Conservation (phyloP, 768 basidiomycete species). For the Omphalotus guepiniiformis region DNA sequence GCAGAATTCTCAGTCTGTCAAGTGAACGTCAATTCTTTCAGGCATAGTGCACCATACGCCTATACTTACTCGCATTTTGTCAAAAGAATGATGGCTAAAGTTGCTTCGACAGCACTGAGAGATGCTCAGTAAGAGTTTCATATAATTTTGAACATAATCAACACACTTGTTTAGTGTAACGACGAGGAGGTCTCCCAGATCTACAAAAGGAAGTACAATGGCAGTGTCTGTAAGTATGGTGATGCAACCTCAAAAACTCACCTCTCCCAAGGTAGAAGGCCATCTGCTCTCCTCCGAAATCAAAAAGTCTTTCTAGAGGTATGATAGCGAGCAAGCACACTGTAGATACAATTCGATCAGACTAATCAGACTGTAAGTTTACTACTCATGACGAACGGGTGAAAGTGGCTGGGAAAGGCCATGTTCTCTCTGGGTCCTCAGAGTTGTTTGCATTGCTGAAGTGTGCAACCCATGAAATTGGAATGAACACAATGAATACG, state of each 20-base stretch:
- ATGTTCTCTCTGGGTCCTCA: constrained; percentile 14
- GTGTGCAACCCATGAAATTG: constrained; percentile 58
- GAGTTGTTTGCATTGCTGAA: constrained; percentile 25
- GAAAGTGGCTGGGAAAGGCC: constrained; percentile 38
- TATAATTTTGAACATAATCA: background rate
- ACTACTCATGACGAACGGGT: constrained; percentile 25
- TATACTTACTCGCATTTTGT: constrained; percentile 61
- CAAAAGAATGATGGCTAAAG: constrained; percentile 66
- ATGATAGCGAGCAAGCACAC: constrained; percentile 66
- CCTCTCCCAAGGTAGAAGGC: constrained; percentile 52
- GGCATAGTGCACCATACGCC: background rate
- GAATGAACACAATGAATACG: constrained; percentile 51
- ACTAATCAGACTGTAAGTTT: constrained; percentile 1
- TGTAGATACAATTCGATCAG: constrained; percentile 19
- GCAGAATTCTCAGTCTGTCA: constrained; percentile 54
- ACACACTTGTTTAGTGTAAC: constrained; percentile 62
- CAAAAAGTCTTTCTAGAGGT: constrained; percentile 61
- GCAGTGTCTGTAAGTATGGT: too few species aligned
- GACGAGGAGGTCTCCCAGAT: constrained; percentile 63
- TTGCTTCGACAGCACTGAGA: constrained; percentile 63
- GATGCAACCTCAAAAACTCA: background rate
- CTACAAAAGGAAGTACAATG: constrained; percentile 36
- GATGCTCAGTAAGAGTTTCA: background rate
- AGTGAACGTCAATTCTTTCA: constrained; percentile 1
- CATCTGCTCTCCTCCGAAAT: constrained; percentile 50